These are phyloP conservation scores for Coemansia sp. DNA, from an alignment of 192 early-diverging fungal species.

Conservation along the genomic window DNA sequence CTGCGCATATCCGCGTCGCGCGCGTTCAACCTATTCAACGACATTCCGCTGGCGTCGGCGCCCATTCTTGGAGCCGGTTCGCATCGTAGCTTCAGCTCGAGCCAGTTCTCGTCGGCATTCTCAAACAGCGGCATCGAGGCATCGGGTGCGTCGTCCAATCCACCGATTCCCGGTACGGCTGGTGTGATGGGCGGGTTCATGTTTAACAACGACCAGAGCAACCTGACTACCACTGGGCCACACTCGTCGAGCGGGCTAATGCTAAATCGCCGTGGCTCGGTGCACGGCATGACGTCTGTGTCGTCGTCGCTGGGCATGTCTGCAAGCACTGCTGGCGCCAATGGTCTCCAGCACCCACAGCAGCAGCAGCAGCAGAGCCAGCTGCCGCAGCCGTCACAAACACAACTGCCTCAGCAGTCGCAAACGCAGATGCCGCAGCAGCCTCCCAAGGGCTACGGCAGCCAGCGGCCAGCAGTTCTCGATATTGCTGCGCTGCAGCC, in stretches of 20 bases:
- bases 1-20: slow-evolving; percentile 42
- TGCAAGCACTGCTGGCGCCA: slow-evolving; percentile 1
- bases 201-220: slow-evolving; percentile 17
- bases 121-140: slow-evolving; percentile 15
- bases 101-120: slow-evolving; percentile 35
- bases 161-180: slow-evolving; percentile 27
- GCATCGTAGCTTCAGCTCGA: slow-evolving; percentile 21
- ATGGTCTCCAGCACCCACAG: slow-evolving; percentile 9
- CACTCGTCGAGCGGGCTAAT: slow-evolving; percentile 12
- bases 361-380: slow-evolving; percentile 25
- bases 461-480: slow-evolving; percentile 41
- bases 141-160: slow-evolving; percentile 1
- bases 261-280: slow-evolving; percentile 42
- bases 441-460: slow-evolving; percentile 28
- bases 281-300: slow-evolving; percentile 38
- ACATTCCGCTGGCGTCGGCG: slow-evolving; percentile 41
- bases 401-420: slow-evolving; percentile 1
- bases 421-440: slow-evolving; percentile 12
- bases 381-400: slow-evolving; percentile 6
- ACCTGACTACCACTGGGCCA: slow-evolving; percentile 3
- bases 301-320: slow-evolving; percentile 28
- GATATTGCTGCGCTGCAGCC: slow-evolving; percentile 45
- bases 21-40: slow-evolving; percentile 49
- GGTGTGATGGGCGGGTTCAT: slow-evolving; percentile 37
- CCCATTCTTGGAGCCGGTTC: slow-evolving; percentile 43